Percentiles rank a stretch among this genome's conserved stretches.
Conservation (phyloP, 495 filamentous ascomycete genomes). For the Tuber borchii region DNA sequence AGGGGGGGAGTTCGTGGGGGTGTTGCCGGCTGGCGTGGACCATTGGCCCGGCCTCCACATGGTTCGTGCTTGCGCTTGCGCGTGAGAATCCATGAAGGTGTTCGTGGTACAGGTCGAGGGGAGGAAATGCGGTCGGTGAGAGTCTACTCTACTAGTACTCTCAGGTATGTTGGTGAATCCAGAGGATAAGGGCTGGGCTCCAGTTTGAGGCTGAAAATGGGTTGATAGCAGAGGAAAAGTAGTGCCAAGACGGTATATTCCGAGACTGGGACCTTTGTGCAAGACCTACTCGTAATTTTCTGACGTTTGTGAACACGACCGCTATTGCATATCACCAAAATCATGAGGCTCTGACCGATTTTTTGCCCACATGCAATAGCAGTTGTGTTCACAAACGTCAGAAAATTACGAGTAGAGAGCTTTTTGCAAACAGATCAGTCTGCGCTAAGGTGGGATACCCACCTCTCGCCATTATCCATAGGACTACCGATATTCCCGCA, state of each 20-base stretch:
- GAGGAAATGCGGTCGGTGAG: not conserved
- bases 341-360: no score
- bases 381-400: no score
- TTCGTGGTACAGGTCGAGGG: not conserved
- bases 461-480: not conserved
- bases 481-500: not conserved
- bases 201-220: not conserved
- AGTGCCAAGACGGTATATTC: not conserved
- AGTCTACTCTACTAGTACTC: not conserved
- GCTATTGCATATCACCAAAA: no score
- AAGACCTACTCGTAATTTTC: no score
- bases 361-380: no score
- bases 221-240: not conserved
- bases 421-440: no score
- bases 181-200: not conserved
- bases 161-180: not conserved
- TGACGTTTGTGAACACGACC: no score
- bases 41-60: slow-evolving; percentile 4
- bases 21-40: slow-evolving; percentile 10
- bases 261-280: not conserved
- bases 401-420: no score
- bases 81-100: not conserved
- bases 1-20: slow-evolving; percentile 6
- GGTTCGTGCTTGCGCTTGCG: not conserved
- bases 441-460: not conserved